Base-by-base conservation (phyloP, 768 basidiomycete genomes). In the Heimioporus sp. region DNA sequence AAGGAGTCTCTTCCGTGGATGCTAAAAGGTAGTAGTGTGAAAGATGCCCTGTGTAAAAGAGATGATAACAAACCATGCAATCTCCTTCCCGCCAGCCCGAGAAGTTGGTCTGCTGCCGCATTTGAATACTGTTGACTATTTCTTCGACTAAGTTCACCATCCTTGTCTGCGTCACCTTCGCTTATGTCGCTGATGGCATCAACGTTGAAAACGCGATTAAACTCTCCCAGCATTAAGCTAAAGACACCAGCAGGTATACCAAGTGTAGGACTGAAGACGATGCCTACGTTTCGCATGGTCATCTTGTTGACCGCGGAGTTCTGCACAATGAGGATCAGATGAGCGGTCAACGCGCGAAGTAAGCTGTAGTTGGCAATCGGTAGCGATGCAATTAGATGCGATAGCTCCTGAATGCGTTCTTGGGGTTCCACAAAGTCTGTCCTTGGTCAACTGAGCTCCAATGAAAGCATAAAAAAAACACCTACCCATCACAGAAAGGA, bases 221-320 rank as follows among this genome's bases (percentile, higher is more conserved):
- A 98, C 66, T 97, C 92, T 51, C 84, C 86, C 30, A 98, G 80
- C 85, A 98, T 92, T 56, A 97, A 73, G 64, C 91, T 93, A 71
- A 98, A 95, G 39, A 98, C 90, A 8, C 92, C 92, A 4, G 96
- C 96, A n/a, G 96, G 96, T 60, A 99, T 97, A 40, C 93, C 94
- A 12, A 99, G 77, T 0, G 97, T 98, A 2, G 97, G 97, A 58
- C 93, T 95, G 73, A 98, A 98, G 20, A 98, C 96, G 54, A 99
- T 98, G 16, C 96, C 95, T 24, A 99, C 92, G 67, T 99, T 99
- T 42, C 96, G 85, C 83, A 98, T 87, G 38, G 90, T 95, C 97
- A 99, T 99, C 77, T 95, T 98, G 83, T 97, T 97, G 52, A 88
- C 73, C 39, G 79, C 62, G 16, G 93, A 82, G 65, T 98, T 94